Base-by-base conservation (phyloP, 2,329 filamentous ascomycete genomes). In the Apiospora hydei region DNA sequence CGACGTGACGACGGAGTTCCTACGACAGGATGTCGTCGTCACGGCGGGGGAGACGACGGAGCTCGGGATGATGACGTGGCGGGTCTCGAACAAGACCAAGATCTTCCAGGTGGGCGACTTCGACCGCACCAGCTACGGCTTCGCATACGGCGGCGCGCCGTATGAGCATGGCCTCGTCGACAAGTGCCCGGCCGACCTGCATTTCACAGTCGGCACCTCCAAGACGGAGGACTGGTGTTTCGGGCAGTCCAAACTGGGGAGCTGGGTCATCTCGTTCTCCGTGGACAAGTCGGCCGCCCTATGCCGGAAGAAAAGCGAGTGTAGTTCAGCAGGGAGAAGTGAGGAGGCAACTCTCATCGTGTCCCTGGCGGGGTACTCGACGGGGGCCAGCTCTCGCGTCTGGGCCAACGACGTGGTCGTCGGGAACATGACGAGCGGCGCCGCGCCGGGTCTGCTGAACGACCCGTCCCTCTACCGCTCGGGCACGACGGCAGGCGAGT, bases 21-120 rank as follows among this genome's bases (percentile, higher is more conserved):
- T 83, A 0, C 75, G 80, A 18, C 84, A 85, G 71, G 81, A 84
- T 68, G 77, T 88, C 24, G 77, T 76, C 0, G 80, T 87, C 18
- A 70, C 75, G 2, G 74, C 80, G 0, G 78, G 77, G 4, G 78
- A 82, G 46, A 77, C 78, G 4, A 82, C 80, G 0, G 79, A 82
- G 8, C 78, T 87, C 1, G 82, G 83, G 2, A 77, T 77, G 1
- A 73, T 87, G 4, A 78, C 72, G 2, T 88, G 86, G 86, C 75
- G 74, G 0, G 78, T 84, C 2, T 82, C 83, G 0, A 72, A 73
- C 0, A 79, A 80, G 26, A 82, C 81, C 51, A 79, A 79, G 49
- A 82, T 88, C 66, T 88, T 86, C 79, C 86, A 85, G 72, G 80
- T 88, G 44, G 86, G 86, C 34, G 82, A 81, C 24, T 83, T 87